These are phyloP conservation scores for Skeletonema grethae DNA, from an alignment of 108 stramenopile species.

Conservation along the genomic window DNA sequence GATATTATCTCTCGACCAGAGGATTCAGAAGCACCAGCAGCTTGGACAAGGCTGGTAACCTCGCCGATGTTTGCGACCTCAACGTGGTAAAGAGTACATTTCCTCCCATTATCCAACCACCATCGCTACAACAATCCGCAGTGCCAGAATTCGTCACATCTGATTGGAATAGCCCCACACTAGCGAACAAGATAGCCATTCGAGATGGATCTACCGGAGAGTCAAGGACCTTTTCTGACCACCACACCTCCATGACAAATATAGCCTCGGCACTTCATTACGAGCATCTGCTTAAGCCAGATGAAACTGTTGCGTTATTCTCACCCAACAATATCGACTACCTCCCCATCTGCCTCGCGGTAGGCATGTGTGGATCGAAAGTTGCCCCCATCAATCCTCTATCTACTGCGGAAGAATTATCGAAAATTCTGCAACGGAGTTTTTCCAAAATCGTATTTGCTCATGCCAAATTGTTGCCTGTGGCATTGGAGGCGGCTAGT, in stretches of 20 bases:
- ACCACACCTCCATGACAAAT: slow-evolving; percentile 50
- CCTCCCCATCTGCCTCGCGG: slow-evolving; percentile 72
- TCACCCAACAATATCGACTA: slow-evolving; percentile 92
- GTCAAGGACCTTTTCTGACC: slow-evolving; percentile 69
- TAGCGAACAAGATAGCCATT: slow-evolving; percentile 66
- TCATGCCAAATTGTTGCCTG: slow-evolving; percentile 63
- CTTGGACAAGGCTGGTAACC: slow-evolving; percentile 11
- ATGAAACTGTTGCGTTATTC: slow-evolving; percentile 72
- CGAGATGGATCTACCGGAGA: slow-evolving; percentile 75
- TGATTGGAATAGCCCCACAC: slow-evolving; percentile 44
- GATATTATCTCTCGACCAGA: not conserved
- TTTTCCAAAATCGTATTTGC: slow-evolving; percentile 67
- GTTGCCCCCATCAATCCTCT: slow-evolving; percentile 88
- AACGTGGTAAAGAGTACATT: slow-evolving; percentile 56
- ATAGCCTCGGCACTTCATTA: slow-evolving; percentile 47
- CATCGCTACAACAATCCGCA: slow-evolving; percentile 38
- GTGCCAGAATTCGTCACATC: slow-evolving; percentile 67
- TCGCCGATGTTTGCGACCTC: slow-evolving; percentile 39
- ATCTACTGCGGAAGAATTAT: slow-evolving; percentile 67
- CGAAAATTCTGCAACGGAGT: slow-evolving; percentile 63
- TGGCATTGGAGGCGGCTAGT: slow-evolving; percentile 69
- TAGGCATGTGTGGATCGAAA: slow-evolving; percentile 76
- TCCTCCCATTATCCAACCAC: slow-evolving; percentile 56
- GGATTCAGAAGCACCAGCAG: slow-evolving; percentile 1
- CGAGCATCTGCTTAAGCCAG: slow-evolving; percentile 56